Percentiles rank a stretch among this genome's conserved stretches.
Evolutionary conservation across 805 yeast species (phyloP).

Genomic region (Barnettozyma populi): DNA sequence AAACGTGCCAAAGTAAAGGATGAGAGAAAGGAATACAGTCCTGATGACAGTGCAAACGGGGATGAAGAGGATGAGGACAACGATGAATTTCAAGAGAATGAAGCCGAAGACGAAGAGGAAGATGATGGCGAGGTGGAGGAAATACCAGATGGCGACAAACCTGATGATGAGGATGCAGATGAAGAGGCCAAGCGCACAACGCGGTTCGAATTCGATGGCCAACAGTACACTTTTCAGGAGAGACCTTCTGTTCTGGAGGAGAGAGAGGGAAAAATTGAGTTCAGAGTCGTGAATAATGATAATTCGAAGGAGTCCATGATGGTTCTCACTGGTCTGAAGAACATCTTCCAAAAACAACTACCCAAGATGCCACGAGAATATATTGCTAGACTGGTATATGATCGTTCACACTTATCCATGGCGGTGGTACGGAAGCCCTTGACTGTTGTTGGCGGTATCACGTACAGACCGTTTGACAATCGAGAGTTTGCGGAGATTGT

Average conservation of each 20-base stretch:
- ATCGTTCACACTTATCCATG: constrained; percentile 88
- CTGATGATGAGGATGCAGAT: constrained; percentile 26
- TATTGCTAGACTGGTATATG: constrained; percentile 90
- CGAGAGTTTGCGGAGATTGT: constrained; percentile 96
- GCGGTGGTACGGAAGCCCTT: constrained; percentile 93
- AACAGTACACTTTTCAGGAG: constrained; percentile 76
- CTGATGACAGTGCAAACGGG: constrained; percentile 15
- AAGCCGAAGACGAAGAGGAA: constrained; percentile 19
- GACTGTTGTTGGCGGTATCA: constrained; percentile 96
- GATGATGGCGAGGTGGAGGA: constrained; percentile 21
- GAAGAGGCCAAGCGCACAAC: constrained; percentile 34
- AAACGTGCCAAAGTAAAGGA: constrained; percentile 25
- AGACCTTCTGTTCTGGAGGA: constrained; percentile 94
- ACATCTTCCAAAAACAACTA: constrained; percentile 92
- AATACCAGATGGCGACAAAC: constrained; percentile 20
- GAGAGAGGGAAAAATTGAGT: constrained; percentile 86
- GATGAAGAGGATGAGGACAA: constrained; percentile 20
- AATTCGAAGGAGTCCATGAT: constrained; percentile 81
- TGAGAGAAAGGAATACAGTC: constrained; percentile 20
- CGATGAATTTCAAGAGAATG: constrained; percentile 22
- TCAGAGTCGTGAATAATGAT: constrained; percentile 94
- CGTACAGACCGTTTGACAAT: constrained; percentile 88
- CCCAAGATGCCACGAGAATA: constrained; percentile 99
- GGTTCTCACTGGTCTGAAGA: constrained; percentile 90
- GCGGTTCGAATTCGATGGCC: constrained; percentile 58